phyloP scores from a whole-genome alignment of 495 filamentous ascomycete genomes.

The Podospora australis region DNA sequence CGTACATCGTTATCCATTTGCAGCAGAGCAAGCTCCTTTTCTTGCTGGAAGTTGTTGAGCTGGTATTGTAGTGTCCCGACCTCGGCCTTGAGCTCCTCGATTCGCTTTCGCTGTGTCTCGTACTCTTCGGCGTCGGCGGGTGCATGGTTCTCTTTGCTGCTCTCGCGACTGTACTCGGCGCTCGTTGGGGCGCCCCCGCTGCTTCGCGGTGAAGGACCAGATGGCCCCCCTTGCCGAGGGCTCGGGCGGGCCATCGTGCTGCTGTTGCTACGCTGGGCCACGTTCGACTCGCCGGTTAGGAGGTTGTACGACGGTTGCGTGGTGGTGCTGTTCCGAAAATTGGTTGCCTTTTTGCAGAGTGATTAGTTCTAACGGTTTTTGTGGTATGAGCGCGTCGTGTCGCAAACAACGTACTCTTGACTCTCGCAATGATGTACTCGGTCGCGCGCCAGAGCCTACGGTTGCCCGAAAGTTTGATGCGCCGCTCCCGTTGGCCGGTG shows the following conservation, averaged over 20 bases:
- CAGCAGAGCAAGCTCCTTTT: slow-evolving; percentile 69
- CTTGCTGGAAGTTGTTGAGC: slow-evolving; percentile 67
- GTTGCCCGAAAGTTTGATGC: slow-evolving; percentile 31
- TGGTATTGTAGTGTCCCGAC: slow-evolving; percentile 48
- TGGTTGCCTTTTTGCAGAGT: not conserved
- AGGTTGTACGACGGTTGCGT: slow-evolving; percentile 57
- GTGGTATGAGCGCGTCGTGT: slow-evolving; percentile 10
- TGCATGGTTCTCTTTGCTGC: slow-evolving; percentile 44
- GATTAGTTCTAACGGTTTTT: not conserved
- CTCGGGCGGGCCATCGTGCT: slow-evolving; percentile 26
- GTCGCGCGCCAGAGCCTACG: slow-evolving; percentile 26
- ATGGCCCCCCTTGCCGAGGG: slow-evolving; percentile 28
- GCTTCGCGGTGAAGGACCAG: slow-evolving; percentile 33
- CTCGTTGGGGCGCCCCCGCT: no score
- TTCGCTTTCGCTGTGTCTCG: slow-evolving; percentile 40
- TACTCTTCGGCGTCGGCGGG: slow-evolving; percentile 45
- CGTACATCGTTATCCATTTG: slow-evolving; percentile 78
- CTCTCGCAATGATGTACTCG: slow-evolving; percentile 24
- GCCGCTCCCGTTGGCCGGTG: slow-evolving; percentile 17
- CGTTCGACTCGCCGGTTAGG: slow-evolving; percentile 44
- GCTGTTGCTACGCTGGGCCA: slow-evolving; percentile 18
- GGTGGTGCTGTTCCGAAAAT: slow-evolving; percentile 27
- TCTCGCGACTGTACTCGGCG: slow-evolving; percentile 28
- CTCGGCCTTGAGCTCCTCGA: slow-evolving; percentile 52
- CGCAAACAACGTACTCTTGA: slow-evolving; percentile 34